These are phyloP conservation scores for Amanita pseudoporphyria DNA, from an alignment of 768 basidiomycete genomes.

Conservation along the genomic window DNA sequence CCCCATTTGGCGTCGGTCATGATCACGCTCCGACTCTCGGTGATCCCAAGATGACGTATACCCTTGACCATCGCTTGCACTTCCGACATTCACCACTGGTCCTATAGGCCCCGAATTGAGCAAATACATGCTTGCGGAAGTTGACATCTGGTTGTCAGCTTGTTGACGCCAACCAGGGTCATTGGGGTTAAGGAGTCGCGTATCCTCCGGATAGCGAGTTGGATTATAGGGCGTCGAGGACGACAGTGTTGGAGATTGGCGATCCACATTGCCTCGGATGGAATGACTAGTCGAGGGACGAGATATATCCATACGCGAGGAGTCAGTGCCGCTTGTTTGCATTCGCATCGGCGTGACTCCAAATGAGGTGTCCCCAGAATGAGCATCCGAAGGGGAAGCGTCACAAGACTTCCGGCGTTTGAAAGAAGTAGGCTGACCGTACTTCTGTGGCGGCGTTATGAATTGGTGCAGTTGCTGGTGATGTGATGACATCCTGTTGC, in stretches of 20 bases:
- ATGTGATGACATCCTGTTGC: slow-evolving; percentile 26
- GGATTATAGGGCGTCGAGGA: slow-evolving; percentile 22
- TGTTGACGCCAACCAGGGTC: slow-evolving; percentile 14
- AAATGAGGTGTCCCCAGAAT: not conserved
- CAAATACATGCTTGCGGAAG: not conserved
- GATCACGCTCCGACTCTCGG: not conserved
- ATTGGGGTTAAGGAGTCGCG: slow-evolving; percentile 18
- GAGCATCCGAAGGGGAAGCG: not conserved
- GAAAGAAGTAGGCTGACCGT: slow-evolving; percentile 5
- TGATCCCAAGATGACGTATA: not conserved
- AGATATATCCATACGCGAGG: slow-evolving; percentile 2
- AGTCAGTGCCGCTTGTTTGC: not conserved
- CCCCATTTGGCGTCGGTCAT: slow-evolving; percentile 1
- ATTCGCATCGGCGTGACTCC: not conserved
- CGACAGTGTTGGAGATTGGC: slow-evolving; percentile 7
- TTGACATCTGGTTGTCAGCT: not conserved
- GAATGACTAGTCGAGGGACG: not conserved
- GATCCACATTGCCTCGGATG: not conserved
- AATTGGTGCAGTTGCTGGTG: slow-evolving; percentile 20
- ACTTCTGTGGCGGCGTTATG: slow-evolving; percentile 10
- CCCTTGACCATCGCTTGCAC: not conserved
- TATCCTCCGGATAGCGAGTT: slow-evolving; percentile 27
- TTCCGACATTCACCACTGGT: not conserved
- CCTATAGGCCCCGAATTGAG: not conserved
- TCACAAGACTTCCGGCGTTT: slow-evolving; percentile 1